These are phyloP conservation scores for Sicyos baderoa DNA, from an alignment of 306 rosid species.

Conservation along the genomic window DNA sequence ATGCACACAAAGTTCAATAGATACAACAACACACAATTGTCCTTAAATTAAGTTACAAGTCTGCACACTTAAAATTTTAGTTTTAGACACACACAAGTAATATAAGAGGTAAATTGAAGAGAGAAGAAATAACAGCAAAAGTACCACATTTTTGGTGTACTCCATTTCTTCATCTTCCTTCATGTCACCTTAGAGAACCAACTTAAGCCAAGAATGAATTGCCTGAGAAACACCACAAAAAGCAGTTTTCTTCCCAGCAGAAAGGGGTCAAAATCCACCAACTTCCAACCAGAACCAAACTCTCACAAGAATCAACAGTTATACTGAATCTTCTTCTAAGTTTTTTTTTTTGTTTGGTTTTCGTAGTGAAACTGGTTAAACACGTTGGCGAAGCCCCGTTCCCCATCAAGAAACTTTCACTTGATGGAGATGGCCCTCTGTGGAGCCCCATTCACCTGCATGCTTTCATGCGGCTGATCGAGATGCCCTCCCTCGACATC, in stretches of 20 bases:
- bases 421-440: conserved; percentile 41
- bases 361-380: conserved; percentile 23
- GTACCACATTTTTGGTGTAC: conserved; percentile 21
- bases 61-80: background rate
- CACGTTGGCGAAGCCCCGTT: conserved; percentile 22
- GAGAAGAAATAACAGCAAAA: conserved; percentile 23
- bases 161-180: conserved; percentile 22
- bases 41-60: conserved; percentile 2
- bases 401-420: conserved; percentile 26
- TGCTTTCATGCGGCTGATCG: conserved; percentile 36
- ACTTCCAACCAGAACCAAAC: conserved; percentile 38
- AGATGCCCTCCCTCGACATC: conserved; percentile 35
- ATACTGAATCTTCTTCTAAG: background rate
- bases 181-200: conserved; percentile 27
- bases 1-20: conserved; percentile 12
- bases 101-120: conserved; percentile 17
- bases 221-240: conserved; percentile 48
- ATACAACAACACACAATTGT: background rate
- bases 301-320: conserved; percentile 17
- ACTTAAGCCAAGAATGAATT: conserved; percentile 93
- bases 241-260: conserved; percentile 27
- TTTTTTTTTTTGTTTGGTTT: background rate
- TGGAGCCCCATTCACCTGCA: conserved; percentile 37
- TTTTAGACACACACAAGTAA: background rate
- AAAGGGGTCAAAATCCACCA: conserved; percentile 25